These are phyloP conservation scores for Debaryomyces fabryi DNA, from an alignment of 1,139 yeast genomes.

Conservation along the genomic window DNA sequence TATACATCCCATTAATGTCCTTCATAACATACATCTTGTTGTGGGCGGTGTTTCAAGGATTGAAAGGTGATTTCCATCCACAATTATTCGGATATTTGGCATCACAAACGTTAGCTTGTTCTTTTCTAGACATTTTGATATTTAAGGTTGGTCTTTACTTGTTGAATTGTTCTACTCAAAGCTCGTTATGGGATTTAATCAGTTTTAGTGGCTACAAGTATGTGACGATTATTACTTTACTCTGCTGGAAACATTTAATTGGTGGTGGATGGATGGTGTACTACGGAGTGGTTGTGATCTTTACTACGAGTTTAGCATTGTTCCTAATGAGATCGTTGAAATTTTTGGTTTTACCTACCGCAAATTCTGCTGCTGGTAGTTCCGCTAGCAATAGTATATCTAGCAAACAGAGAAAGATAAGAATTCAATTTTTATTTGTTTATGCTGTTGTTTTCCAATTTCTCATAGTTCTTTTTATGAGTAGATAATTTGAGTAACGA, in stretches of 20 bases:
- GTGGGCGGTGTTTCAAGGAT: constrained; percentile 85
- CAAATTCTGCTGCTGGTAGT: constrained; percentile 44
- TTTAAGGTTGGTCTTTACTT: constrained; percentile 49
- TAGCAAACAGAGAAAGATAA: constrained; percentile 72
- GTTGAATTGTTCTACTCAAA: constrained; percentile 55
- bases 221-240: constrained; percentile 67
- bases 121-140: constrained; percentile 63
- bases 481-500: constrained; percentile 21
- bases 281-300: constrained; percentile 44
- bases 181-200: constrained; percentile 72
- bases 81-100: constrained; percentile 87
- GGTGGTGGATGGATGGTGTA: constrained; percentile 40
- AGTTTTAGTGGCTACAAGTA: constrained; percentile 96
- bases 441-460: constrained; percentile 86
- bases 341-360: constrained; percentile 67
- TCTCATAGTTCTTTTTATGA: constrained; percentile 41
- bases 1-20: constrained; percentile 94
- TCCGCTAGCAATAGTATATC: constrained; percentile 55
- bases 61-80: constrained; percentile 91
- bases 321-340: constrained; percentile 84
- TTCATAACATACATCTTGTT: constrained; percentile 83
- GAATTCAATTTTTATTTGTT: constrained; percentile 83
- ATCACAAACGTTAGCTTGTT: constrained; percentile 86
- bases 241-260: constrained; percentile 50
- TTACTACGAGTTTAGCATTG: constrained; percentile 58